A percentile compares a stretch with the other conserved stretches of the same genome.
Conservation (phyloP, 1,284 basidiomycete species). For the Thecaphora frezii region DNA sequence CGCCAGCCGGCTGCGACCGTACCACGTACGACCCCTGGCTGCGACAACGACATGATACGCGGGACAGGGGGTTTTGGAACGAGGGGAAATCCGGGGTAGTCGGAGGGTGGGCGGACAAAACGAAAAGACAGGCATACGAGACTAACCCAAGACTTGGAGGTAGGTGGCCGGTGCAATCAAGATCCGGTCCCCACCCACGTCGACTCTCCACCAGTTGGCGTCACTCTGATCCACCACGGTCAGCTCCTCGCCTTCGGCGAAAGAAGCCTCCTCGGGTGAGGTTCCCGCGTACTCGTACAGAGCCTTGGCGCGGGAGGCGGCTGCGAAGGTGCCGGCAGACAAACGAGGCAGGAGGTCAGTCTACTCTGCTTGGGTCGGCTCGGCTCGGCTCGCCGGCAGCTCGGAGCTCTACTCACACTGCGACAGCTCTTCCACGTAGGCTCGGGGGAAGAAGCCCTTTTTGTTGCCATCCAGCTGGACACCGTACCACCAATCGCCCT, state of each 20-base stretch:
- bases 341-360: too few relatives aligned
- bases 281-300: slow-evolving; percentile 54
- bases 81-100: slow-evolving; percentile 16
- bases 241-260: slow-evolving; percentile 47
- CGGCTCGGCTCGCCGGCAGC: not conserved
- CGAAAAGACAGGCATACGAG: slow-evolving; percentile 55
- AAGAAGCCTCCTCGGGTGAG: slow-evolving; percentile 50
- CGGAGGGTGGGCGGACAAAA: slow-evolving; percentile 62
- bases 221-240: slow-evolving; percentile 53
- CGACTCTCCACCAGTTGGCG: slow-evolving; percentile 55
- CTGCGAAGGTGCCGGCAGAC: too few relatives aligned
- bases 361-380: too few relatives aligned
- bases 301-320: slow-evolving; percentile 45
- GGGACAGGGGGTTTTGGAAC: too few relatives aligned
- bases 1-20: too few relatives aligned
- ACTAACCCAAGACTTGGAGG: slow-evolving; percentile 50
- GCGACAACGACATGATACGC: too few relatives aligned
- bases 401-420: slow-evolving; percentile 21
- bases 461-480: slow-evolving; percentile 69
- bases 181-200: slow-evolving; percentile 40
- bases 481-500: slow-evolving; percentile 82
- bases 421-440: slow-evolving; percentile 64
- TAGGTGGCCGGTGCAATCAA: slow-evolving; percentile 55
- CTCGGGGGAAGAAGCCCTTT: slow-evolving; percentile 86
- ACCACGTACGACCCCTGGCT: too few relatives aligned